Evolutionary conservation across 768 basidiomycete genomes (phyloP), one percentile per base, ranked within the genome.

Genomic region (Auricularia cornea): DNA sequence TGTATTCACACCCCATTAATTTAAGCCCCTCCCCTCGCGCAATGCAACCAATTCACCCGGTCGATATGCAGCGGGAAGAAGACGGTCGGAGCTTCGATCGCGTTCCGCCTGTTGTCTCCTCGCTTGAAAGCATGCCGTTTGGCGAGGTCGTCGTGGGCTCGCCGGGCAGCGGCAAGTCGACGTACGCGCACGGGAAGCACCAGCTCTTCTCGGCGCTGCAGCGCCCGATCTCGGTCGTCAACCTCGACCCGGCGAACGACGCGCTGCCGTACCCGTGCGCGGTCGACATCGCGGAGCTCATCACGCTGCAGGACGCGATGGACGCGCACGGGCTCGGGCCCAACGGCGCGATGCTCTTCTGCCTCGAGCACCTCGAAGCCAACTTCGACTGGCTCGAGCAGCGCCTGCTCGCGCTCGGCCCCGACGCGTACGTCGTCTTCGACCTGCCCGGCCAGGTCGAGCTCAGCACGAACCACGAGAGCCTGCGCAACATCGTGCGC

Each of bases 381-480:
- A 98, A 98, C 73, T 85, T 87, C 66, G 97, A 98, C 73, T 90
- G 90, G 87, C 80, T 96, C 11, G 84, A 91, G 73, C 83, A 81
- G 61, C 77, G 83, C 40, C 72, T 94, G 68, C 78, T 76, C 61
- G 85, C 83, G 69, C 77, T 89, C 26, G 88, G 85, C 20, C 77
- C 79, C 30, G 90, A 92, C 66, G 85, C 86, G 28, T 98, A 96
- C 74, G 83, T 98, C 41, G 79, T 99, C 38, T 97, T 99, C 73
- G 97, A 99, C 73, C 83, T 97, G 3, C 94, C 97, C 0, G 97
- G 97, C 1, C 97, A 99, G 77, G 97, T 98, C 60, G 97, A 99
- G 74, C 78, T 99, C 57, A 94, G 91, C 74, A 99, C 97, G 60
- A 97, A 96, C 72, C 96, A 98, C 72, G 86, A 88, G 8, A 93